These are phyloP conservation scores for Alloteropsis angusta DNA, from an alignment of 202 grass and related monocot genomes.

Conservation along the genomic window DNA sequence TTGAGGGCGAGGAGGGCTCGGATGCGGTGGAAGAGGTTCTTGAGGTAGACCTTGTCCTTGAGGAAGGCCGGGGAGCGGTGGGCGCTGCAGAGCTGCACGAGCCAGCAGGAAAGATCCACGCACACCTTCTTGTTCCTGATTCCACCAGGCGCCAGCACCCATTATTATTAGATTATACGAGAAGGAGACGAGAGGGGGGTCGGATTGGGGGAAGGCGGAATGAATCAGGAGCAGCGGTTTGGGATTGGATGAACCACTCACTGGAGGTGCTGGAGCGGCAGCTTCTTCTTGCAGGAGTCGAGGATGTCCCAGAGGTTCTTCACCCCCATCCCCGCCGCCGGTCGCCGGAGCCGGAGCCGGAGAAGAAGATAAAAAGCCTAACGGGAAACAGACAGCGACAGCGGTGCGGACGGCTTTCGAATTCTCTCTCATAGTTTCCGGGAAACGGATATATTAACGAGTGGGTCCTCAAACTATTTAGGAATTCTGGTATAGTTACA, in stretches of 20 bases:
- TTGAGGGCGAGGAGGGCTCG: constrained; percentile 84
- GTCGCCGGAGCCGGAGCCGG: constrained; percentile 19
- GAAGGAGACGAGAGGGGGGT: background rate
- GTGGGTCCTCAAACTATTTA: no score
- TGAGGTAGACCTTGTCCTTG: constrained; percentile 80
- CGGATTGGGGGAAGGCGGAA: background rate
- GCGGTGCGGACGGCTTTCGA: background rate
- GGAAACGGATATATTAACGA: no score
- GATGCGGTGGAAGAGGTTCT: constrained; percentile 79
- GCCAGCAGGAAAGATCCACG: constrained; percentile 92
- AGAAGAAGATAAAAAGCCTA: background rate
- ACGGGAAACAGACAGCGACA: background rate
- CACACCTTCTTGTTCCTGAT: constrained; percentile 83
- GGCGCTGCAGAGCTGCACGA: constrained; percentile 67
- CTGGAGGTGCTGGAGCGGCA: constrained; percentile 80
- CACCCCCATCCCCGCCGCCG: constrained; percentile 68
- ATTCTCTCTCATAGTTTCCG: background rate
- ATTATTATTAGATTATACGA: background rate
- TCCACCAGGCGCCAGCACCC: background rate
- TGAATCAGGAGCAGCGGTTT: background rate
- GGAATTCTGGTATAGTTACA: no score
- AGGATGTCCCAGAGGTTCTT: constrained; percentile 95
- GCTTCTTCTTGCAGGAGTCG: constrained; percentile 91
- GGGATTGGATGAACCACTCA: constrained; percentile 23
- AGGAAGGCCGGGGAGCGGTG: constrained; percentile 34